A percentile compares a stretch with the other conserved stretches of the same genome.
Evolutionary conservation across 495 filamentous ascomycete species (phyloP).

Genomic region (Chaetomium tenue): DNA sequence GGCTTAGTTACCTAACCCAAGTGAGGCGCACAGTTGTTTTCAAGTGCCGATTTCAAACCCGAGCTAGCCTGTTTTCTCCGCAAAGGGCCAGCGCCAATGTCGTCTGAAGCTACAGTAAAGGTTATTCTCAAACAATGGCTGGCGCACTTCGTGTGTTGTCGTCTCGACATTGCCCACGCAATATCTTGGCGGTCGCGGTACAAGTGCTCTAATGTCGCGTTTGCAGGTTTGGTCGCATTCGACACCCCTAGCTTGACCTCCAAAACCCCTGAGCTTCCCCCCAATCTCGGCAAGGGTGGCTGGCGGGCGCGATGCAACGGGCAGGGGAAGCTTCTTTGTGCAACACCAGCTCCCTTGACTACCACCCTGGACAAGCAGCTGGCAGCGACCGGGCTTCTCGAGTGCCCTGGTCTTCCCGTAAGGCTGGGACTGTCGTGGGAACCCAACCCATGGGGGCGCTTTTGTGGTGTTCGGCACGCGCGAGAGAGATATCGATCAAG

Average conservation of each 20-base stretch:
- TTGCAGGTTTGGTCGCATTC: background rate
- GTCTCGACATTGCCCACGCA: background rate
- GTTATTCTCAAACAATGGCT: too few relatives aligned
- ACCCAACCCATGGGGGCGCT: too few relatives aligned
- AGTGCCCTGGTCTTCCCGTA: constrained; percentile 17
- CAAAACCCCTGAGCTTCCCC: constrained; percentile 6
- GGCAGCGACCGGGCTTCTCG: constrained; percentile 11
- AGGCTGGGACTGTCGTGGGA: constrained; percentile 20
- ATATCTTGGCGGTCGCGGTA: constrained; percentile 4
- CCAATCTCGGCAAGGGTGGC: constrained; percentile 16
- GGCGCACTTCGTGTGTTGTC: background rate
- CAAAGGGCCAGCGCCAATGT: too few relatives aligned
- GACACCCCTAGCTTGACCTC: background rate
- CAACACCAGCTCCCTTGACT: background rate
- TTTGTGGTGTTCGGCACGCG: too few relatives aligned
- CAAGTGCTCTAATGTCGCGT: background rate
- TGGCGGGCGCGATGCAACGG: constrained; percentile 9
- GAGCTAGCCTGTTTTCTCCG: too few relatives aligned
- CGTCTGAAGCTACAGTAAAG: too few relatives aligned
- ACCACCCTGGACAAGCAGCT: background rate
- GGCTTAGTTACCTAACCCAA: too few relatives aligned
- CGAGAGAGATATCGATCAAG: too few relatives aligned
- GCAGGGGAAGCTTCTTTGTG: constrained; percentile 6
- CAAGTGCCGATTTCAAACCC: too few relatives aligned
- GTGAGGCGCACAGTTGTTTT: too few relatives aligned